These are phyloP conservation scores for Clausena lansium DNA, from an alignment of 345 rosid genomes.

Conservation along the genomic window DNA sequence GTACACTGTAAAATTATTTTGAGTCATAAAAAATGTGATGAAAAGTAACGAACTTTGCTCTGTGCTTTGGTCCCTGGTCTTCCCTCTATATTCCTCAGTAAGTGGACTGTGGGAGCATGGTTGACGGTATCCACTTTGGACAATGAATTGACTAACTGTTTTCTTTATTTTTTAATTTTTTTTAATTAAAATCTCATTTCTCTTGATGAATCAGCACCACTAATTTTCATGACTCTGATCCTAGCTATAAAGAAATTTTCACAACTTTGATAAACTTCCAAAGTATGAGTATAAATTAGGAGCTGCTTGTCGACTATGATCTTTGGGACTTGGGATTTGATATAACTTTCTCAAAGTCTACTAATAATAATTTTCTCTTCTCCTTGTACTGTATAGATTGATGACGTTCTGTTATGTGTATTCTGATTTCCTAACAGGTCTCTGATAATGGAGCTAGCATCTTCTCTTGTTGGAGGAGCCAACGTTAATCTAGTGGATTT, in stretches of 20 bases:
- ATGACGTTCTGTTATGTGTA: not conserved
- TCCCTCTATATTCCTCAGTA: not conserved
- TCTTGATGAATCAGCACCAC: not conserved
- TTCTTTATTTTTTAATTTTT: not conserved
- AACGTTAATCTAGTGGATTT: slow-evolving; percentile 61
- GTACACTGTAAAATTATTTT: slow-evolving; percentile 29
- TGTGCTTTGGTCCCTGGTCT: not conserved
- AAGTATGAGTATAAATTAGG: not conserved
- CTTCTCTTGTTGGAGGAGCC: slow-evolving; percentile 73
- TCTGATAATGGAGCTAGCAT: slow-evolving; percentile 63
- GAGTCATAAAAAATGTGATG: not conserved
- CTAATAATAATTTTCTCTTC: not conserved
- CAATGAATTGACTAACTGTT: not conserved
- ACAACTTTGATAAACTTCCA: not conserved
- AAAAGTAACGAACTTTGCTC: not conserved
- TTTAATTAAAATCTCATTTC: not conserved
- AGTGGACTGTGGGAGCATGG: no score
- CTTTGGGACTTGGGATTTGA: not conserved
- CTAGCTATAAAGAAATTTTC: not conserved
- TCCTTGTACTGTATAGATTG: not conserved
- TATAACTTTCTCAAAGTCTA: not conserved
- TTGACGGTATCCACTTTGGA: no score
- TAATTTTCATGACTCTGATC: not conserved
- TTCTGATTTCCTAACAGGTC: slow-evolving; percentile 29
- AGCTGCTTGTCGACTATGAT: not conserved